Evolutionary conservation across 192 early-diverging fungal genomes (phyloP), one percentile per base, ranked within the genome.

Genomic region (Entomortierella parvispora): DNA sequence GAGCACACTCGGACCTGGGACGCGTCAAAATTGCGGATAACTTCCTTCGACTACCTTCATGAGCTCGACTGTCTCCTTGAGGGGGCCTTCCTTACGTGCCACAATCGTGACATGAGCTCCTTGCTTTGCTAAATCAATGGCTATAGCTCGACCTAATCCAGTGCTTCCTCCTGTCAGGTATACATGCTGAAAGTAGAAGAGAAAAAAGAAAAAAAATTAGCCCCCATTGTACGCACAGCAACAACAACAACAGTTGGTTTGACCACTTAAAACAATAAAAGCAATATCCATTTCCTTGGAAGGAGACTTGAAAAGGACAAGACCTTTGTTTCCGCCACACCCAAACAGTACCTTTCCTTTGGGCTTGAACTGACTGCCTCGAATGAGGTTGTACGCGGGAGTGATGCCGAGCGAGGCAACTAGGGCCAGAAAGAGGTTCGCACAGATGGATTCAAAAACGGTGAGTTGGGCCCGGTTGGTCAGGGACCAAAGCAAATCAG

Each of bases 161-260:
- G 85, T 81, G 69, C 91, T 92, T 60, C 90, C 91, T 54, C 92
- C 92, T 0, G 92, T 91, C 53, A 94, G 83, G 59, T 90, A 91
- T 42, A 86, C 89, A 74, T 92, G 90, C 70, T 91, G n/a, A 31
- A 54, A 29, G 5, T 22, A 29, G 1, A 4, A 5, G 18, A 26
- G 31, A 20, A 20, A 2, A 40, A 12, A 23, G 32, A 0, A 20
- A 2, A 40, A 25, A 4, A 25, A 10, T n/a, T 23, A 9, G 23
- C 18, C 55, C n/a, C 12, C 32, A 37, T 1, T 7, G 0, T 18
- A 8, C n/a, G 48, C 48, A 20, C 17, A 8, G 44, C 44, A n/a
- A n/a, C n/a, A n/a, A n/a, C n/a, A n/a, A n/a, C n/a, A n/a, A n/a
- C n/a, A n/a, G n/a, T n/a, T n/a, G n/a, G n/a, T n/a, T n/a, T n/a